Evolutionary conservation across 768 basidiomycete species (phyloP).

Genomic region (Tubosaeta brunneosetosa): DNA sequence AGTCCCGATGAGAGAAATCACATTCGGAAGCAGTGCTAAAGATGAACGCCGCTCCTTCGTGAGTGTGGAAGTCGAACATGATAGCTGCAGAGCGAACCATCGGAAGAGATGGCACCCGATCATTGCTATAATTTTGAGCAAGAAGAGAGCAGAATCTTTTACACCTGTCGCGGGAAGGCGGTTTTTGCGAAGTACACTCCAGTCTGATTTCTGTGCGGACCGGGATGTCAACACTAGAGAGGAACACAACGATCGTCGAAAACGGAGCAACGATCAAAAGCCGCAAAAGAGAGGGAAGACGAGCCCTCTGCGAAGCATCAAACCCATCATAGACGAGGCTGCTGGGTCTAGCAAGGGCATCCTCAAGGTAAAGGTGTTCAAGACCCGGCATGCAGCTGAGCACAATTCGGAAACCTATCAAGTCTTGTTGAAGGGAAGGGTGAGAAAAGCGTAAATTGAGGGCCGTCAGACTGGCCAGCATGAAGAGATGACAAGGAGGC

Average conservation of each 20-base stretch:
- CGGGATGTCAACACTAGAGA: conserved; percentile 6
- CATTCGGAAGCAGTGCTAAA: background rate
- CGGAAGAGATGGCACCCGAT: background rate
- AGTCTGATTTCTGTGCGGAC: background rate
- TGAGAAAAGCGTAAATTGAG: conserved; percentile 29
- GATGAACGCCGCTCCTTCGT: background rate
- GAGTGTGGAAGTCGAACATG: background rate
- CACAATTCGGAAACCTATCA: conserved; percentile 26
- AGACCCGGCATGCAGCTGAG: conserved; percentile 35
- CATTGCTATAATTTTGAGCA: background rate
- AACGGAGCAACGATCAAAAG: conserved; percentile 3
- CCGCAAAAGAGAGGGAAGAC: conserved; percentile 1
- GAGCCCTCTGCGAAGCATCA: background rate
- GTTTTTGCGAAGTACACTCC: background rate
- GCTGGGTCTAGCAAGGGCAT: conserved; percentile 19
- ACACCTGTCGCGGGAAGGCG: background rate
- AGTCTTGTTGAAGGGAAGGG: conserved; percentile 18
- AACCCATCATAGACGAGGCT: background rate
- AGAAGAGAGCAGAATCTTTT: background rate
- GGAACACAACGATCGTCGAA: background rate
- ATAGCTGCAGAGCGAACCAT: background rate
- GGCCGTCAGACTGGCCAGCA: conserved; percentile 25
- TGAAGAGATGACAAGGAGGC: background rate
- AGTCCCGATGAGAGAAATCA: background rate
- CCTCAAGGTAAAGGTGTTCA: conserved; percentile 29